phyloP scores from a whole-genome alignment of 2,329 filamentous ascomycete species.

The Cladosporium oxysporum region DNA sequence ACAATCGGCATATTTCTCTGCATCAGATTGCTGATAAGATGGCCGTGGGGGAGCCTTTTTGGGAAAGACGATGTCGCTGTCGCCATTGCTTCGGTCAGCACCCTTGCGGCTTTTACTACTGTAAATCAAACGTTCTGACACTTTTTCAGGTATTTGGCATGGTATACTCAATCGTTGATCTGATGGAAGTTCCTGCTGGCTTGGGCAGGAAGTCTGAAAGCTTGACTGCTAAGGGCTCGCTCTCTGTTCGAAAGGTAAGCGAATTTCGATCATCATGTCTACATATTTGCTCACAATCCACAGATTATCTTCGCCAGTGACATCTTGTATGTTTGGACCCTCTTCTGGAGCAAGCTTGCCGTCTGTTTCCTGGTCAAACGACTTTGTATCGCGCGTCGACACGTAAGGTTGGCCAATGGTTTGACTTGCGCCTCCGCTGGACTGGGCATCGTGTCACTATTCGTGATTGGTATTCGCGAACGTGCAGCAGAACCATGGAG shows the following conservation, averaged over 20 bases:
- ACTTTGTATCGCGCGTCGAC: not conserved
- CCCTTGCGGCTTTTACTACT: not conserved
- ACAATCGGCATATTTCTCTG: not conserved
- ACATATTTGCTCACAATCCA: not conserved
- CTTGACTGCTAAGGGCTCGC: not conserved
- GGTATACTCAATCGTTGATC: not conserved
- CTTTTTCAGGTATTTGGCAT: not conserved
- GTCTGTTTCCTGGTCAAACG: constrained; percentile 12
- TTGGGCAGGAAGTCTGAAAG: not conserved
- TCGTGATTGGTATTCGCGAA: not conserved
- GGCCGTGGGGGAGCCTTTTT: constrained; percentile 18
- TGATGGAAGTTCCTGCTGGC: not conserved
- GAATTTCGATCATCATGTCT: not conserved
- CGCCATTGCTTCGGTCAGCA: constrained; percentile 5
- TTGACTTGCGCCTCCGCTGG: not conserved
- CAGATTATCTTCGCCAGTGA: constrained; percentile 12
- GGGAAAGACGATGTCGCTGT: constrained; percentile 13
- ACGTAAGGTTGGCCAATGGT: not conserved
- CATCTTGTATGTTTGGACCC: constrained; percentile 1
- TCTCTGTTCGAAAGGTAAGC: not conserved
- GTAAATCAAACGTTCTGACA: not conserved
- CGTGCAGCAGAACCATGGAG: not conserved
- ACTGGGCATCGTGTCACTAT: not conserved
- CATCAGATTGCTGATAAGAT: constrained; percentile 16
- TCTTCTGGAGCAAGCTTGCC: constrained; percentile 12